Conservation (phyloP, 1,139 yeast species). For the Arxiozyma bovina region DNA sequence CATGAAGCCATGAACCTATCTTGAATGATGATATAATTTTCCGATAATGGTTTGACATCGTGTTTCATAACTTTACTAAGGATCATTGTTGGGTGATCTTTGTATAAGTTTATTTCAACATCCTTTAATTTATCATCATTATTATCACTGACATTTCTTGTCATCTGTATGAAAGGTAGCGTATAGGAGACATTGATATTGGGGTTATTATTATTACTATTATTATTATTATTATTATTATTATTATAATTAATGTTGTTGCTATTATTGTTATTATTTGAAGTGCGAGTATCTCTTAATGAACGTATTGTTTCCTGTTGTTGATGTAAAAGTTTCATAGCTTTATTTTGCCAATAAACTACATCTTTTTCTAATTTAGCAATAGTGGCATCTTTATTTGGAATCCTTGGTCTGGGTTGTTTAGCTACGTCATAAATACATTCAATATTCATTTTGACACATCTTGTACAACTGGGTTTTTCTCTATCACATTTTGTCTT, state of each 20-base stretch:
- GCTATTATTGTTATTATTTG: constrained; percentile 7
- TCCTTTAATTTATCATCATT: constrained; percentile 6
- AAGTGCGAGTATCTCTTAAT: constrained; percentile 6
- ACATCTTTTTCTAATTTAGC: constrained; percentile 27
- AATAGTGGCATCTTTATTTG: constrained; percentile 30
- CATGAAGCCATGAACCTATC: constrained; percentile 25
- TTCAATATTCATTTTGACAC: constrained; percentile 20
- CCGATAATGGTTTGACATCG: constrained; percentile 30
- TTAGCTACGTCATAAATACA: constrained; percentile 29
- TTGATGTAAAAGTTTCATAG: constrained; percentile 9
- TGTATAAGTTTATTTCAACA: constrained; percentile 23
- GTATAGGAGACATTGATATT: not conserved
- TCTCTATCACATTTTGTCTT: constrained; percentile 31
- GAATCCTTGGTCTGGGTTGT: constrained; percentile 29
- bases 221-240: constrained; percentile 1
- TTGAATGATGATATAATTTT: constrained; percentile 25
- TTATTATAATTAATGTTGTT: constrained; percentile 1
- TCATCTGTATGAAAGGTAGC: not conserved
- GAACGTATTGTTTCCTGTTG: constrained; percentile 8
- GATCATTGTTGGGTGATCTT: constrained; percentile 24
- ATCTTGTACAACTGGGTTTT: constrained; percentile 28
- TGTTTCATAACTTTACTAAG: constrained; percentile 27
- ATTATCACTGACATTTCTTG: constrained; percentile 9
- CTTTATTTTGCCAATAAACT: constrained; percentile 23
- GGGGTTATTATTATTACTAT: not conserved